Evolutionary conservation across 176 grass and related monocot species (phyloP), one percentile per base, ranked within the genome.

Genomic region (Pontederia paniculata): DNA sequence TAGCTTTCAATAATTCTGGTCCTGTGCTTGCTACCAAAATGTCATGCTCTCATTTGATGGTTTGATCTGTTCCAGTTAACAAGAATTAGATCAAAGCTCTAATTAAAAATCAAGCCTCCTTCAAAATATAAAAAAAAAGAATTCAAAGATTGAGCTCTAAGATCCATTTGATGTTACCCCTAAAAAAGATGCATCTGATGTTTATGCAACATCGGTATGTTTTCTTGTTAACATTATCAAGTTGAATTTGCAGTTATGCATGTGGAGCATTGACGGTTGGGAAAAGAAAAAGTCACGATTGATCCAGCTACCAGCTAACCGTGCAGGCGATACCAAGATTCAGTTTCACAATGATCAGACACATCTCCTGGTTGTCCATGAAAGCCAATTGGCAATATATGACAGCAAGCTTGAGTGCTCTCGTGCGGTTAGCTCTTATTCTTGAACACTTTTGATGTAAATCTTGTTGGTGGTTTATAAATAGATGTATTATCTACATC

Each of bases 231-330:
- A 22, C 15, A 44, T 23, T 14, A 48, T 31, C 3, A 64, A 79
- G 71, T 46, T 9, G 12, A 63, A 47, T 49, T 45, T 42, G 65
- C 80, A 98, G 94, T 62, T 98, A 52, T 98, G 94, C 12, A 69
- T 91, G 18, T 98, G 87, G 94, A 98, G 83, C 63, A 98, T 93
- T 63, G 94, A 98, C 77, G 80, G 87, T 20, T 98, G 94, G 94
- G 94, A 98, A 64, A 93, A 93, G 67, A 98, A 98, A 66, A 98
- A 84, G 59, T 65, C 87, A 5, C 77, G 84, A 69, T 93, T 88
- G 60, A 98, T 98, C 58, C 94, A 88, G 63, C 21, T 69, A 17
- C 81, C 80, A 2, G 28, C 77, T 59, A 81, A 77, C 49, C 80
- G 87, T 63, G 71, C 80, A 61, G 94, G 94, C 18, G 94, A 98